These are phyloP conservation scores for Cladorrhinum sp. DNA, from an alignment of 2,329 filamentous ascomycete species.

Conservation along the genomic window DNA sequence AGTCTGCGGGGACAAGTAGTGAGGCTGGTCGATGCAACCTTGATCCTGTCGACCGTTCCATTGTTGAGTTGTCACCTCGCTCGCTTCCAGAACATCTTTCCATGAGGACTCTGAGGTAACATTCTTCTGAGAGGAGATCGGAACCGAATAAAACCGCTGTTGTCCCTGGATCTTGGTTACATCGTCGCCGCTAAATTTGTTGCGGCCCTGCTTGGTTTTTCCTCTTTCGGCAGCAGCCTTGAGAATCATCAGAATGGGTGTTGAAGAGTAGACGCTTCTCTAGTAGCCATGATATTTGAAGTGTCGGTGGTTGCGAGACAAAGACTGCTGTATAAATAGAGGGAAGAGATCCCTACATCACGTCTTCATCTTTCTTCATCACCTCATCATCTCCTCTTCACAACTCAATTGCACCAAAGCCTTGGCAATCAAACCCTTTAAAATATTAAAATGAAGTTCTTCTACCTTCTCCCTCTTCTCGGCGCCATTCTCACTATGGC, in stretches of 20 bases:
- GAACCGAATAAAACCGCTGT: not conserved
- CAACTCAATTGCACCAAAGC: not conserved
- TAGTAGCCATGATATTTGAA: too few relatives aligned
- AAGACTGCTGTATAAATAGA: not conserved
- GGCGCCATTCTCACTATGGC: not conserved
- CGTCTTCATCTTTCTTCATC: not conserved
- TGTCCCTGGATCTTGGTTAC: not conserved
- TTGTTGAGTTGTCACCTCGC: not conserved
- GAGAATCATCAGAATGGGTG: not conserved
- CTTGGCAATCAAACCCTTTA: not conserved
- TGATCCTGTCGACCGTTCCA: not conserved
- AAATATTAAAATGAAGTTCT: not conserved
- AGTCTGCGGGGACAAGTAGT: not conserved
- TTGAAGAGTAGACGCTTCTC: not conserved
- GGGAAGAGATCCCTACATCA: not conserved
- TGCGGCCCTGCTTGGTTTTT: not conserved
- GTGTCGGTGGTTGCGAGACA: not conserved
- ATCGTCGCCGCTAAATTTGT: not conserved
- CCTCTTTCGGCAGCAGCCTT: not conserved
- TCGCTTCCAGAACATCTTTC: not conserved
- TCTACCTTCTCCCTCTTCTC: not conserved
- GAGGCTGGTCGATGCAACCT: not conserved
- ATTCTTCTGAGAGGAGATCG: not conserved
- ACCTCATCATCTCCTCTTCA: not conserved
- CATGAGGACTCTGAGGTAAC: not conserved